Conservation (phyloP, 345 rosid genomes). For the Gossypium mustelinum region DNA sequence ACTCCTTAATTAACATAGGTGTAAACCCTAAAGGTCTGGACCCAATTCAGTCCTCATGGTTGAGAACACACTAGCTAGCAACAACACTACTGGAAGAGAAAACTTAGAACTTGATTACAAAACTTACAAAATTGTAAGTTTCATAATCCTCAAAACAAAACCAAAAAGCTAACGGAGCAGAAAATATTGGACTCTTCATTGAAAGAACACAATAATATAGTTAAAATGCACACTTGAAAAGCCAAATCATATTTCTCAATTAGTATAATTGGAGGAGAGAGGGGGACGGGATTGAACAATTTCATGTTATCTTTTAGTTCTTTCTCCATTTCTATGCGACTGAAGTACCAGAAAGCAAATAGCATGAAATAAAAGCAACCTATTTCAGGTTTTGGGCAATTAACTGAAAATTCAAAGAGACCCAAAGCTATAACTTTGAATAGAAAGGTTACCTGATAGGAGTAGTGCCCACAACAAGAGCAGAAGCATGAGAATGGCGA, state of each 20-base stretch:
- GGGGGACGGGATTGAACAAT: not conserved
- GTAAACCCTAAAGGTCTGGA: not conserved
- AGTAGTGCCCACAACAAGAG: conserved; percentile 71
- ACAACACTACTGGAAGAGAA: not conserved
- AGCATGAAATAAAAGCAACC: not conserved
- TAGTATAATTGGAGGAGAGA: not conserved
- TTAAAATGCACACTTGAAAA: not conserved
- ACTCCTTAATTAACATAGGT: not conserved
- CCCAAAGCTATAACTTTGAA: not conserved
- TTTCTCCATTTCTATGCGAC: not conserved
- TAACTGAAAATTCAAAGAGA: conserved; percentile 5
- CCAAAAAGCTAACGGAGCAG: not conserved
- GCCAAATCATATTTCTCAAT: not conserved
- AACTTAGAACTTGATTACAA: not conserved
- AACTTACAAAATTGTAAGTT: not conserved
- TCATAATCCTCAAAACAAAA: not conserved
- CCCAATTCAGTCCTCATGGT: not conserved
- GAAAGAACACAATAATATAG: not conserved
- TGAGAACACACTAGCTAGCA: not conserved
- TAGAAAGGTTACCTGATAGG: conserved; percentile 58
- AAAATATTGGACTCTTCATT: not conserved
- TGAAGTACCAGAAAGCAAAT: not conserved
- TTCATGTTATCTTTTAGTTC: not conserved
- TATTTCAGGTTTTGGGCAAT: not conserved
- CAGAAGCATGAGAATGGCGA: conserved; percentile 72